Base-by-base conservation (phyloP, 228 moss, liverwort and hornwort species). In the Sphagnum fallax region DNA sequence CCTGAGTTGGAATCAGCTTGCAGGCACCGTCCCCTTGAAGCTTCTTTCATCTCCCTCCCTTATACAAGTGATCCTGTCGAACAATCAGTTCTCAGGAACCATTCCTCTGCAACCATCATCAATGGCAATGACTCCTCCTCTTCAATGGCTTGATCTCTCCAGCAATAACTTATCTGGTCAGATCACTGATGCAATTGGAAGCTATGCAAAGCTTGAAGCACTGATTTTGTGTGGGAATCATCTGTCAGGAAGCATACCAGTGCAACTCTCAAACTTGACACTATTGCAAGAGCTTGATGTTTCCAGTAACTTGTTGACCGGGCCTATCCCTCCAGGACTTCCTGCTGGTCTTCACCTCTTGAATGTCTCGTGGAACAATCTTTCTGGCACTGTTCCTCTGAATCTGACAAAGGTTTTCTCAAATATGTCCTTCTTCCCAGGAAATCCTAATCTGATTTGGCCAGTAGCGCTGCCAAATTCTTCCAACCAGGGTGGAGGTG, bases 1-100 rank as follows among this genome's bases (percentile, higher is more conserved):
- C 60, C 75, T 94, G 62, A 94, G 94, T 73, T 91, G 76, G 74
- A 94, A 94, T 77, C 74, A 76, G 61, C 77, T 94, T 49, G 78
- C 67, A 49, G 94, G 91, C 15, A n/a, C 69, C 58, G 72, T 91
- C 49, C 89, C 94, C 53, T 62, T 72, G 11, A 75, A 76, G 65
- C 72, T 94, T 65, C 83, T 91, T 61, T 62, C 72, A 14, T 84
- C 82, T 69, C 72, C 82, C 32, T 78, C 84, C 9, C 64, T 91
- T n/a, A 84, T 85, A 32, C 71, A 75, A 61, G 73, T 94, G 72
- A 75, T 79, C 14, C 65, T 94, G 52, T 82, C 91, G 32, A 76
- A 84, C 52, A 94, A 94, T 80, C 71, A 73, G 13, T 78, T 94
- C 63, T 72, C 79, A 51, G 94, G 94, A 52, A 52, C 76, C 5